Evolutionary conservation across 805 yeast species (phyloP), one percentile per base, ranked within the genome.

Genomic region (Metschnikowia continentalis): DNA sequence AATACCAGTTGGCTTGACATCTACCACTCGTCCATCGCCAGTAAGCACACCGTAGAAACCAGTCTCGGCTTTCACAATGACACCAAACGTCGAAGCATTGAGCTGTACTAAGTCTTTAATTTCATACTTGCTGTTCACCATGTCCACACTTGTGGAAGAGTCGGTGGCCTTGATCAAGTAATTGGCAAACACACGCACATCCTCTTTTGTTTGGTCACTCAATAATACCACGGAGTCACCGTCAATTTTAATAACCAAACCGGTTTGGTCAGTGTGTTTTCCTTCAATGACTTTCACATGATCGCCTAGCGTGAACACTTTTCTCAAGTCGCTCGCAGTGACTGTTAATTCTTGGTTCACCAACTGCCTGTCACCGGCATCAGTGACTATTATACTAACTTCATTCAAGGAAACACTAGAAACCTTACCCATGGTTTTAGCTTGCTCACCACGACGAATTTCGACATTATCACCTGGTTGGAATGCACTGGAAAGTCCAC

Each of bases 381-480:
- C 78, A 26, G 80, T 77, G 13, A 81, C 73, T 40, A 71, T 63
- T 17, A 81, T 75, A 35, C 80, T 71, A 11, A 80, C 78, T 64
- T 81, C 82, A 55, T 74, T 77, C 50, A 77, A 74, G 14, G 81
- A 80, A 1, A 90, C 81, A 23, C 86, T 78, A 7, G 81, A 70
- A 47, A 92, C 96, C 47, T 79, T 78, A 70, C 97, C 99, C 48
- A 80, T 78, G 53, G 95, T 81, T 53, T 92, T 95, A 42, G 91
- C 83, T 70, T 91, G 97, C 71, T 94, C 99, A 65, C 99, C 99
- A 56, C 83, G 82, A 47, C 88, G 78, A 45, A 94, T 88, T 69
- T 91, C 96, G 44, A 94, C 97, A 59, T 88, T 81, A 67, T 94
- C 99, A 58, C 96, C 97, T 5, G 95, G 89, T 67, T 90, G 96